A percentile compares a stretch with the other conserved stretches of the same genome.
Evolutionary conservation across 1,284 basidiomycete genomes (phyloP).

Genomic region (Rhodotorula sp.): DNA sequence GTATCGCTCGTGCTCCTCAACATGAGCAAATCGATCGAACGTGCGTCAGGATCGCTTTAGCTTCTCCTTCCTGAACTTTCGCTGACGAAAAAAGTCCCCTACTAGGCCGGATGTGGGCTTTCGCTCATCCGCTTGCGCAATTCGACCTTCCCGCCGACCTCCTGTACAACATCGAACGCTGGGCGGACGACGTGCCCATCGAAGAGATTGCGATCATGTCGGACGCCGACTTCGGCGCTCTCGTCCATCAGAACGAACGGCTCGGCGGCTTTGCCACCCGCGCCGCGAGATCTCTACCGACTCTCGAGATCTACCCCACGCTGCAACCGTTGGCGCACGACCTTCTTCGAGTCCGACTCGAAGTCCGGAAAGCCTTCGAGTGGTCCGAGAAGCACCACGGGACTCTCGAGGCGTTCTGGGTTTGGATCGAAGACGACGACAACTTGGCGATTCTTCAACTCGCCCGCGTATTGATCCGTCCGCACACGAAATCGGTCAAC

Average conservation of each 20-base stretch:
- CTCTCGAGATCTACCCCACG: conserved; percentile 64
- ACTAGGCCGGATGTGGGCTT: conserved; percentile 81
- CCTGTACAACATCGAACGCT: conserved; percentile 72
- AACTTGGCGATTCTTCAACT: conserved; percentile 78
- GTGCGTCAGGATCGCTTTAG: conserved; percentile 19
- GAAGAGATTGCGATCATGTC: conserved; percentile 72
- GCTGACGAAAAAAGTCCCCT: no score
- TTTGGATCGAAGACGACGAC: conserved; percentile 90
- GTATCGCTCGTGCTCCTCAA: conserved; percentile 77
- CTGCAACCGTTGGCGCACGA: conserved; percentile 78
- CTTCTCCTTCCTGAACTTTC: not conserved
- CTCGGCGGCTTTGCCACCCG: conserved; percentile 77
- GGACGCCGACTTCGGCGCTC: conserved; percentile 71
- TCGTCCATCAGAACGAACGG: conserved; percentile 81
- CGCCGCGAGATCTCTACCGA: conserved; percentile 84
- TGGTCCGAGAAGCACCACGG: conserved; percentile 82
- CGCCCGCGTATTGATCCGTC: conserved; percentile 67
- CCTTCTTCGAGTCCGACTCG: conserved; percentile 72
- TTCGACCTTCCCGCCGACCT: conserved; percentile 72
- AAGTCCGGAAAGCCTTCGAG: conserved; percentile 63
- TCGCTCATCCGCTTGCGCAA: conserved; percentile 86
- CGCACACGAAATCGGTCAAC: conserved; percentile 61
- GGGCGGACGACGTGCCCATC: conserved; percentile 80
- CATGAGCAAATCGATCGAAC: conserved; percentile 71
- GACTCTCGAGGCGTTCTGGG: conserved; percentile 80